phyloP scores from a whole-genome alignment of 2,329 filamentous ascomycete species.

The Phialemonium atrogriseum region DNA sequence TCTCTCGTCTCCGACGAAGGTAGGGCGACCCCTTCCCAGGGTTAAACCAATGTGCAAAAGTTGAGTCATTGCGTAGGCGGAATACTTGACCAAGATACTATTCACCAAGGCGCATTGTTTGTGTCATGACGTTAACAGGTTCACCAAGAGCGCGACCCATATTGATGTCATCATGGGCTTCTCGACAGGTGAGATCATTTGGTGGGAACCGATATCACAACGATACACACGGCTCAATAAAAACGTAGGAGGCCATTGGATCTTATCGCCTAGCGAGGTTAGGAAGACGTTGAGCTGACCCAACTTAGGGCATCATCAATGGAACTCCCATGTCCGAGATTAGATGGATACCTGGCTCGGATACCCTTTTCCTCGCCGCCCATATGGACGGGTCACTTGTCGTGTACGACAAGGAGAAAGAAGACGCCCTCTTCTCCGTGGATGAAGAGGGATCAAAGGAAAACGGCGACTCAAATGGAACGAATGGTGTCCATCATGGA shows the following conservation, averaged over 20 bases:
- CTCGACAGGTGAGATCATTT: slow-evolving; percentile 93
- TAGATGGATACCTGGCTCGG: slow-evolving; percentile 87
- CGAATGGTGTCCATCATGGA: slow-evolving; percentile 23
- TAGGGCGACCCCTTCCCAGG: slow-evolving; percentile 14
- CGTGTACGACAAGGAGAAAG: slow-evolving; percentile 96
- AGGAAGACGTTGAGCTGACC: slow-evolving; percentile 6
- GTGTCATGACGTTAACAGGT: slow-evolving; percentile 82
- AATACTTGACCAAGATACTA: slow-evolving; percentile 89
- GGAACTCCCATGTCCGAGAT: slow-evolving; percentile 78
- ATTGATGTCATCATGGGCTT: slow-evolving; percentile 93
- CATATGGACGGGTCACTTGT: slow-evolving; percentile 87
- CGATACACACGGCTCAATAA: slow-evolving; percentile 95
- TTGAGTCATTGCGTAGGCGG: slow-evolving; percentile 51
- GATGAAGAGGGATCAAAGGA: slow-evolving; percentile 70
- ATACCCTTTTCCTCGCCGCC: slow-evolving; percentile 84
- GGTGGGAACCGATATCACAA: slow-evolving; percentile 96
- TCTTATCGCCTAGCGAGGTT: too few relatives aligned
- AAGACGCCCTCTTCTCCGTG: slow-evolving; percentile 70
- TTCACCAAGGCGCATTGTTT: slow-evolving; percentile 95
- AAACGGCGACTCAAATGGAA: slow-evolving; percentile 24
- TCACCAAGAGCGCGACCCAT: slow-evolving; percentile 72
- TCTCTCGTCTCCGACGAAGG: slow-evolving; percentile 66
- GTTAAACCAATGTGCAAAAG: slow-evolving; percentile 14
- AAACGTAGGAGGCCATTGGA: slow-evolving; percentile 55
- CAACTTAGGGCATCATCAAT: slow-evolving; percentile 71